Percentiles rank a stretch among this genome's conserved stretches.
phyloP scores from a whole-genome alignment of 441 rosid species.

The Metrosideros polymorpha region DNA sequence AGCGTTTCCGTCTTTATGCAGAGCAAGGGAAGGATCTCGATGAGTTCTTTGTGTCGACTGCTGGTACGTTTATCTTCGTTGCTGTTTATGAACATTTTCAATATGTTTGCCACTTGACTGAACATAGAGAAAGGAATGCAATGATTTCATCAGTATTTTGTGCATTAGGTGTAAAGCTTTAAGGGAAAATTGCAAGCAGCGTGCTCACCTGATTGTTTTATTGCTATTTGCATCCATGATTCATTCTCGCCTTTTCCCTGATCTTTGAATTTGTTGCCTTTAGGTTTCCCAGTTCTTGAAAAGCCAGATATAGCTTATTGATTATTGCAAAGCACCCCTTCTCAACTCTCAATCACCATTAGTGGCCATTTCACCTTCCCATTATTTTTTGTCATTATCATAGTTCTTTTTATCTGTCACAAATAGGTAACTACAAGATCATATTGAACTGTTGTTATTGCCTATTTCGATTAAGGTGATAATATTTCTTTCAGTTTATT shows the following conservation, averaged over 20 bases:
- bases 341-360: background rate
- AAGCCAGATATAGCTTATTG: background rate
- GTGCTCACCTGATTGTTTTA: background rate
- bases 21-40: conserved; percentile 72
- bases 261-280: background rate
- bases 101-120: background rate
- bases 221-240: background rate
- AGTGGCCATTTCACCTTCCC: background rate
- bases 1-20: conserved; percentile 20
- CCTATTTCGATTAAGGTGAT: background rate
- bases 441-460: background rate
- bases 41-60: conserved; percentile 84
- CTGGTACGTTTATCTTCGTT: conserved; percentile 35
- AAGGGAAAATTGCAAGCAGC: background rate
- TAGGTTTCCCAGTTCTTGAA: background rate
- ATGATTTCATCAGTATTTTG: background rate
- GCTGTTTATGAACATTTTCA: background rate
- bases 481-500: background rate
- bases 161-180: background rate
- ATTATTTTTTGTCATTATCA: background rate
- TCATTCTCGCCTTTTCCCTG: background rate
- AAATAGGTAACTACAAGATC: background rate
- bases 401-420: background rate
- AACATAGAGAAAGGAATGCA: background rate
- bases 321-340: background rate